Evolutionary conservation across 164 flowering plant genomes (phyloP).

Genomic region (Aristolochia californica): DNA sequence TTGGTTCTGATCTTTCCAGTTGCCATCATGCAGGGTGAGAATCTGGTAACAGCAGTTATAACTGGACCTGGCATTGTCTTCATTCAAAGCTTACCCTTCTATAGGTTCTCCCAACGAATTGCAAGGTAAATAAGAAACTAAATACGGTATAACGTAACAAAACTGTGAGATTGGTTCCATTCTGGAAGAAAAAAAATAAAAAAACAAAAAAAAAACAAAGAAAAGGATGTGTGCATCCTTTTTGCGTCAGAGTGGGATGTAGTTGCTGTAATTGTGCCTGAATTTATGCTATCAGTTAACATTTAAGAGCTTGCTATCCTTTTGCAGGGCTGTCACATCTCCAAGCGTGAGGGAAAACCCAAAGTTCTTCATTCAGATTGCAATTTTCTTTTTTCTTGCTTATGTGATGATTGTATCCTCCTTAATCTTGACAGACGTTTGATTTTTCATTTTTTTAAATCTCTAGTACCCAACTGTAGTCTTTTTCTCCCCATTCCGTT

Average conservation of each 20-base stretch:
- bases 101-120: slow-evolving; percentile 66
- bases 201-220: too few species aligned
- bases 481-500: not conserved
- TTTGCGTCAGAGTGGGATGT: too few species aligned
- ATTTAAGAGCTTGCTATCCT: too few species aligned
- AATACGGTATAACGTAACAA: not conserved
- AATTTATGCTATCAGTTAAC: too few species aligned
- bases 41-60: slow-evolving; percentile 50
- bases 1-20: too few species aligned
- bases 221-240: too few species aligned
- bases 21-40: slow-evolving; percentile 44
- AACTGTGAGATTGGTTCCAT: too few species aligned
- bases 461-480: not conserved
- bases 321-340: slow-evolving; percentile 85
- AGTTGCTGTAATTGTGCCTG: too few species aligned
- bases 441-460: slow-evolving; percentile 2
- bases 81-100: slow-evolving; percentile 83
- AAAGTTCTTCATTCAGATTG: slow-evolving; percentile 80
- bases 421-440: slow-evolving; percentile 72
- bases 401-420: slow-evolving; percentile 90
- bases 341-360: slow-evolving; percentile 97
- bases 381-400: slow-evolving; percentile 76
- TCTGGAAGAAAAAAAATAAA: too few species aligned
- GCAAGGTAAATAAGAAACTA: slow-evolving; percentile 38
- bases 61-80: slow-evolving; percentile 92